A percentile compares a stretch with the other conserved stretches of the same genome.
phyloP scores from a whole-genome alignment of 192 early-diverging fungal species.

The Rhizophagus clarus region DNA sequence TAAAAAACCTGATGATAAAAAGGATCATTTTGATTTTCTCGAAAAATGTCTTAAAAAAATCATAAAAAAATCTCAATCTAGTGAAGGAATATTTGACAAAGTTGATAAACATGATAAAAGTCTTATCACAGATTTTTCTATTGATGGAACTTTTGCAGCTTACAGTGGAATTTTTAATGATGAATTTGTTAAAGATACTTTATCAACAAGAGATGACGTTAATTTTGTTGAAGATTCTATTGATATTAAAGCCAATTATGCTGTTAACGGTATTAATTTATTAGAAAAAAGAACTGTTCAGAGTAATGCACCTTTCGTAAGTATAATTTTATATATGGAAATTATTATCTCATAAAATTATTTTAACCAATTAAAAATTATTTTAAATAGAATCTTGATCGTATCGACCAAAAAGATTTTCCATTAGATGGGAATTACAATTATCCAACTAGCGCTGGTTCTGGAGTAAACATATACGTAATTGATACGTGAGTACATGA shows the following conservation, averaged over 20 bases:
- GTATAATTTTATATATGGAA: neutral
- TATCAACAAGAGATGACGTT: neutral
- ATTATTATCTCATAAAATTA: neutral
- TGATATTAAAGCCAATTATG: neutral
- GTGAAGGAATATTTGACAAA: too few species aligned
- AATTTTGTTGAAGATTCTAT: neutral
- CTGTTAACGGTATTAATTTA: too few species aligned
- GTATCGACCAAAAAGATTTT: constrained; percentile 63
- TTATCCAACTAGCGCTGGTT: constrained; percentile 64
- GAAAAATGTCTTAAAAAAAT: too few species aligned
- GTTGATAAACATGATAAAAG: too few species aligned
- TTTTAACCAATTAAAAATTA: neutral
- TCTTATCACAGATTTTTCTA: too few species aligned
- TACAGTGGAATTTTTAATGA: neutral
- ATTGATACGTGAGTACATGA: constrained; percentile 60
- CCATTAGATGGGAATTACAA: constrained; percentile 49
- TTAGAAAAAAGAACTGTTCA: neutral
- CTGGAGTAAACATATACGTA: constrained; percentile 62
- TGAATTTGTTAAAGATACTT: neutral
- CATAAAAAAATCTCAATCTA: too few species aligned
- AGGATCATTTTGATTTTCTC: too few species aligned
- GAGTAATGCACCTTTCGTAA: neutral
- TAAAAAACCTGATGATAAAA: too few species aligned
- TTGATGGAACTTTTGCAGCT: too few species aligned
- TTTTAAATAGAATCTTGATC: constrained; percentile 50